phyloP scores from a whole-genome alignment of 2,329 filamentous ascomycete genomes.

The Zymoseptoria ardabiliae region DNA sequence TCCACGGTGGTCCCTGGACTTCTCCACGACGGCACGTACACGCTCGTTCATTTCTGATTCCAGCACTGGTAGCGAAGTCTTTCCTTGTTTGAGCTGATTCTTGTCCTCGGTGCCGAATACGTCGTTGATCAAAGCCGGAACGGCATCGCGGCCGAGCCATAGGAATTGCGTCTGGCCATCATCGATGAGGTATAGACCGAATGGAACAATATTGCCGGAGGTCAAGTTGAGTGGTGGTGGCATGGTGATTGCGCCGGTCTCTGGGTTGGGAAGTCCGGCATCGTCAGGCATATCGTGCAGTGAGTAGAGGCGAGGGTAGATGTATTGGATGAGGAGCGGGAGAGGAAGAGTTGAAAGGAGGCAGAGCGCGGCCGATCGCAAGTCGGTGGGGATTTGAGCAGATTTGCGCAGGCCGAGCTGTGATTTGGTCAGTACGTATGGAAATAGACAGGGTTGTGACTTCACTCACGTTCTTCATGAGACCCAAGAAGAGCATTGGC shows the following conservation, averaged over 20 bases:
- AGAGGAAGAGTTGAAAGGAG: conserved; percentile 88
- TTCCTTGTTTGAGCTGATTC: conserved; percentile 80
- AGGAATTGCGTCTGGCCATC: conserved; percentile 97
- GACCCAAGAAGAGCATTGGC: conserved; percentile 80
- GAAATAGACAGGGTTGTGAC: background rate
- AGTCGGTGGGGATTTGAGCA: conserved; percentile 86
- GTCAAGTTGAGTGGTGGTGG: conserved; percentile 80
- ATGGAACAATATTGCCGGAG: conserved; percentile 78
- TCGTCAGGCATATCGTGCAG: conserved; percentile 95
- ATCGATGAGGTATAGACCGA: conserved; percentile 91
- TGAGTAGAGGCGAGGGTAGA: conserved; percentile 60
- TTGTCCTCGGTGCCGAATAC: conserved; percentile 86
- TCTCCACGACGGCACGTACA: conserved; percentile 80
- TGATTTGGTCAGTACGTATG: conserved; percentile 21
- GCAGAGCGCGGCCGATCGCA: conserved; percentile 86
- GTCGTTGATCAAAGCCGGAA: conserved; percentile 78
- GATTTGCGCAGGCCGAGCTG: conserved; percentile 78
- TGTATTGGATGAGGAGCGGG: conserved; percentile 85
- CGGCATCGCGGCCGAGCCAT: conserved; percentile 88
- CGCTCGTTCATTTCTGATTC: conserved; percentile 97
- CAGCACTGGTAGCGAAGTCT: conserved; percentile 75
- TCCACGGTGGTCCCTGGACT: conserved; percentile 79
- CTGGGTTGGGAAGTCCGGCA: conserved; percentile 74
- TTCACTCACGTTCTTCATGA: conserved; percentile 85
- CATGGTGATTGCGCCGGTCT: conserved; percentile 81